Conservation (phyloP, 2,329 filamentous ascomycete species). For the Claviceps arundinis region DNA sequence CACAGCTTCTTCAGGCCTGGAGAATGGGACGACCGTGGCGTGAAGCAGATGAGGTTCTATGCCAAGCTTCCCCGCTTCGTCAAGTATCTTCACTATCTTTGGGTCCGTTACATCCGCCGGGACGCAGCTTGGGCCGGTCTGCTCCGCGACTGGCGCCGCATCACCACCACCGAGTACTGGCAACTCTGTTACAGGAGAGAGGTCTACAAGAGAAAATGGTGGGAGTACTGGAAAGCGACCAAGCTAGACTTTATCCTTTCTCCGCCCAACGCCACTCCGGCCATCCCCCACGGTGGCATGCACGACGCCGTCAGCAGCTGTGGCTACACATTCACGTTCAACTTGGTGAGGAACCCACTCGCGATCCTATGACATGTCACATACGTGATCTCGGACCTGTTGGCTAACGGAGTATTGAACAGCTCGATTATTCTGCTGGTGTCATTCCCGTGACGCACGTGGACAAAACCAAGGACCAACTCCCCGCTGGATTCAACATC, state of each 20-base stretch:
- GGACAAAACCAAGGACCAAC: slow-evolving; percentile 51
- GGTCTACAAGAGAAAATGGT: slow-evolving; percentile 63
- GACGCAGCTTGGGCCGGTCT: slow-evolving; percentile 70
- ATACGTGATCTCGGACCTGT: too few relatives aligned
- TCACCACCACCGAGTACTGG: slow-evolving; percentile 71
- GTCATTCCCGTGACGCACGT: slow-evolving; percentile 80
- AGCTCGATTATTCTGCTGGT: slow-evolving; percentile 77
- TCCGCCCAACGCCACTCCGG: slow-evolving; percentile 82
- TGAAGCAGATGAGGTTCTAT: slow-evolving; percentile 59
- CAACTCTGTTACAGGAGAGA: slow-evolving; percentile 66
- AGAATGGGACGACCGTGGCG: slow-evolving; percentile 70
- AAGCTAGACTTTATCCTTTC: slow-evolving; percentile 67
- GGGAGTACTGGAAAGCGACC: slow-evolving; percentile 68
- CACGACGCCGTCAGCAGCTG: slow-evolving; percentile 72
- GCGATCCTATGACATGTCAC: too few relatives aligned
- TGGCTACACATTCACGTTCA: slow-evolving; percentile 90
- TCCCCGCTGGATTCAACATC: slow-evolving; percentile 47
- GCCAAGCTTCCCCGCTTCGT: slow-evolving; percentile 60
- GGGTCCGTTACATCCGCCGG: slow-evolving; percentile 68
- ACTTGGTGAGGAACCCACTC: slow-evolving; percentile 41
- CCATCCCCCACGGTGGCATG: slow-evolving; percentile 79
- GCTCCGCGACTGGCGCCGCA: slow-evolving; percentile 58
- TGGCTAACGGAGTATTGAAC: background rate
- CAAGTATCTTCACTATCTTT: slow-evolving; percentile 79
- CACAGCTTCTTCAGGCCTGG: slow-evolving; percentile 61